These are phyloP conservation scores for Barnettozyma sp. DNA, from an alignment of 805 yeast genomes.

Conservation along the genomic window DNA sequence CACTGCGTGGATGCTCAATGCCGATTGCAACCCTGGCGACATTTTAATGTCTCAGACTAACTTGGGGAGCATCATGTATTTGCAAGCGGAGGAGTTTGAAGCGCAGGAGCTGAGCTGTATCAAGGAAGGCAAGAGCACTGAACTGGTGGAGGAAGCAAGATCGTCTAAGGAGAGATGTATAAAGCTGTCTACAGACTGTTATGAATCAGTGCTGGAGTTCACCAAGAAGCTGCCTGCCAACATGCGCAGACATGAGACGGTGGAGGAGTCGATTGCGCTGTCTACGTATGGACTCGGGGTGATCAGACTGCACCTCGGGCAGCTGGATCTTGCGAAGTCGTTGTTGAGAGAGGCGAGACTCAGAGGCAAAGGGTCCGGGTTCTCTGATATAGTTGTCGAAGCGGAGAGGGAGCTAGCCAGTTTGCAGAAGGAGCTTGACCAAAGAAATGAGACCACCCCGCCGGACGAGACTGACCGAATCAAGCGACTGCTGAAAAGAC, in stretches of 20 bases:
- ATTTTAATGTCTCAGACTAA: slow-evolving; percentile 60
- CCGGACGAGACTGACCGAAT: slow-evolving; percentile 14
- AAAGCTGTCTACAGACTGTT: slow-evolving; percentile 33
- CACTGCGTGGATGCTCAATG: slow-evolving; percentile 66
- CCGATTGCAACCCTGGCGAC: slow-evolving; percentile 61
- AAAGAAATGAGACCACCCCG: neutral
- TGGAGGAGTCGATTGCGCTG: slow-evolving; percentile 67
- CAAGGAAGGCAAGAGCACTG: slow-evolving; percentile 22
- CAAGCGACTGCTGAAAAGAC: slow-evolving; percentile 10
- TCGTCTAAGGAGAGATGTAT: slow-evolving; percentile 26
- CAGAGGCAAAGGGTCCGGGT: slow-evolving; percentile 61
- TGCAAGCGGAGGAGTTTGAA: slow-evolving; percentile 61
- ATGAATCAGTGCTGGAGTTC: slow-evolving; percentile 36
- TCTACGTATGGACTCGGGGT: slow-evolving; percentile 86
- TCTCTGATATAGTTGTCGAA: slow-evolving; percentile 52
- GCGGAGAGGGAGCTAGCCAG: slow-evolving; percentile 62
- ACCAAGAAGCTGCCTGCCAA: slow-evolving; percentile 34
- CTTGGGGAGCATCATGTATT: slow-evolving; percentile 59
- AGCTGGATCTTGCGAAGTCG: slow-evolving; percentile 51
- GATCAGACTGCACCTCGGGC: slow-evolving; percentile 52
- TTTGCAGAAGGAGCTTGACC: slow-evolving; percentile 29
- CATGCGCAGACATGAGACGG: slow-evolving; percentile 31
- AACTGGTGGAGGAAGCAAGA: slow-evolving; percentile 18
- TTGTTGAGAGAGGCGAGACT: slow-evolving; percentile 61
- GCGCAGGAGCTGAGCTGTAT: slow-evolving; percentile 34